phyloP scores from a whole-genome alignment of 2,329 filamentous ascomycete genomes.

The Ophiosphaerella korrae region DNA sequence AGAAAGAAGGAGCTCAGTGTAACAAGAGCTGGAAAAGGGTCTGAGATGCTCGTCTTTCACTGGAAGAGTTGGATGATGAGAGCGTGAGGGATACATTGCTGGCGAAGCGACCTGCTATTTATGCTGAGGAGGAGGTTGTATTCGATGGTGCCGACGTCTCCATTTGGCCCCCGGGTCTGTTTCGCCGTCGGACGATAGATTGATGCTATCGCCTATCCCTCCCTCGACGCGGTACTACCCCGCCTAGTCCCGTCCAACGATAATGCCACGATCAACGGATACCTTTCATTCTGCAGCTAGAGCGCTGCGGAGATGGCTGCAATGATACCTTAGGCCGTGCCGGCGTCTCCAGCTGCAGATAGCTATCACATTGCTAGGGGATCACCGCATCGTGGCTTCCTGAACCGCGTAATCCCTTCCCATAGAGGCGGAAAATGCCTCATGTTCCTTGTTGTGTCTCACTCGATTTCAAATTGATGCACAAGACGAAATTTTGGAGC shows the following conservation, averaged over 20 bases:
- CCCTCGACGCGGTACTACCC: slow-evolving; percentile 49
- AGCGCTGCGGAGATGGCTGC: slow-evolving; percentile 49
- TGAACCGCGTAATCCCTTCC: slow-evolving; percentile 51
- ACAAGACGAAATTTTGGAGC: slow-evolving; percentile 28
- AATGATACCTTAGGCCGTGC: slow-evolving; percentile 53
- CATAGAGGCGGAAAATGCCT: slow-evolving; percentile 45
- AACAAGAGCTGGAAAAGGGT: slow-evolving; percentile 36
- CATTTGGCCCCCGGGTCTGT: slow-evolving; percentile 34
- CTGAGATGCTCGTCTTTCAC: slow-evolving; percentile 29
- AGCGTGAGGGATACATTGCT: slow-evolving; percentile 34
- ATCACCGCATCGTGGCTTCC: slow-evolving; percentile 52
- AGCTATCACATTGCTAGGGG: slow-evolving; percentile 50
- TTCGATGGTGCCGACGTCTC: slow-evolving; percentile 29
- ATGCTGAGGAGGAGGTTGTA: slow-evolving; percentile 40
- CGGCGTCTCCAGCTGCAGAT: slow-evolving; percentile 50
- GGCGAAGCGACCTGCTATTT: slow-evolving; percentile 46
- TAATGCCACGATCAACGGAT: slow-evolving; percentile 51
- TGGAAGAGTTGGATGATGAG: slow-evolving; percentile 34
- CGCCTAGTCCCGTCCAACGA: slow-evolving; percentile 51
- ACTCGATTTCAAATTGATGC: slow-evolving; percentile 30
- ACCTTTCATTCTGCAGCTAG: slow-evolving; percentile 51
- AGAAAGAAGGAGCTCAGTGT: slow-evolving; percentile 32
- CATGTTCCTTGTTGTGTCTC: slow-evolving; percentile 47
- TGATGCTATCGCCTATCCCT: slow-evolving; percentile 46
- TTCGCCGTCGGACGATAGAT: slow-evolving; percentile 42